phyloP scores from a whole-genome alignment of 2,329 filamentous ascomycete genomes.

The Bipolaris victoriae region DNA sequence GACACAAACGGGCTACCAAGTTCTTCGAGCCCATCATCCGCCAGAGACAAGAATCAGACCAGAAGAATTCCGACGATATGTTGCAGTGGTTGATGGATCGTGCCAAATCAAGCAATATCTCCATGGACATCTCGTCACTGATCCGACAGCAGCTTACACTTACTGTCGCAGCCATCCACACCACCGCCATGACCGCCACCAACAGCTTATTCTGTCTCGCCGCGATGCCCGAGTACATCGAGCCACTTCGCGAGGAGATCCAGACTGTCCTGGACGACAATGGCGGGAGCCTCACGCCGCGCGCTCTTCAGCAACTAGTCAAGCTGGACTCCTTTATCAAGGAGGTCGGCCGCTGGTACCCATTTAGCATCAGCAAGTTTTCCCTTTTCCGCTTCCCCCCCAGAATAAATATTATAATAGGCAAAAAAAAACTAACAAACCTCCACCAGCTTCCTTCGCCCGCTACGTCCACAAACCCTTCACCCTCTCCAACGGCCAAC shows the following conservation, averaged over 20 bases:
- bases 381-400: slow-evolving; percentile 36
- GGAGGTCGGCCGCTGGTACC: slow-evolving; percentile 29
- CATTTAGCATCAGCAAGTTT: neutral
- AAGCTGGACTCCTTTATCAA: slow-evolving; percentile 40
- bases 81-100: slow-evolving; percentile 36
- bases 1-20: neutral
- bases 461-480: slow-evolving; percentile 59
- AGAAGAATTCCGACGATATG: slow-evolving; percentile 24
- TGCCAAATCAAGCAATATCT: neutral
- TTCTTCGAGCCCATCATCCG: neutral
- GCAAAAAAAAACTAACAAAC: slow-evolving; percentile 8
- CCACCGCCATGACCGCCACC: slow-evolving; percentile 26
- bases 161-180: slow-evolving; percentile 27
- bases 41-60: neutral
- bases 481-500: slow-evolving; percentile 60
- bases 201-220: slow-evolving; percentile 35
- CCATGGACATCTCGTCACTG: neutral
- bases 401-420: neutral
- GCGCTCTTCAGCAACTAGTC: slow-evolving; percentile 30
- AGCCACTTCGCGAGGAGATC: slow-evolving; percentile 51
- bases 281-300: slow-evolving; percentile 26
- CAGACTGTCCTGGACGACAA: slow-evolving; percentile 45
- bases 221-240: slow-evolving; percentile 46
- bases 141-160: slow-evolving; percentile 19
- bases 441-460: neutral